phyloP scores from a whole-genome alignment of 176 grass and related monocot species.

The Lolium rigidum region DNA sequence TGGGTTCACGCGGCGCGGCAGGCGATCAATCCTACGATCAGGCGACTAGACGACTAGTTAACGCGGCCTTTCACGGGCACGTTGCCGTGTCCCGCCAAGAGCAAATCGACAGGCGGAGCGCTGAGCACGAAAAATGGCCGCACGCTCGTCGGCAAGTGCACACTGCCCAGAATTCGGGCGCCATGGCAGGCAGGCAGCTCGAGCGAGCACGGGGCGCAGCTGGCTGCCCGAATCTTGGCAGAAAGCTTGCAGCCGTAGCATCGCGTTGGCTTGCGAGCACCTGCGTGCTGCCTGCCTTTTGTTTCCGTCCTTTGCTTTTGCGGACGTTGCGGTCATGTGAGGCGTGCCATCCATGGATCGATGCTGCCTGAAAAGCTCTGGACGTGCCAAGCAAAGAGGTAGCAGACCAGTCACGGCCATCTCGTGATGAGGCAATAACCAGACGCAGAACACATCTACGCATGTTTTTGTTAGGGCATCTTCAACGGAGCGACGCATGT shows the following conservation, averaged over 20 bases:
- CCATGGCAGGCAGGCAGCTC: background rate
- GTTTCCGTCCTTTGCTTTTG: background rate
- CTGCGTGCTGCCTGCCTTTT: background rate
- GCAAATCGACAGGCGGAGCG: background rate
- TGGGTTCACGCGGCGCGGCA: background rate
- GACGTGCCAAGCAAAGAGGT: background rate
- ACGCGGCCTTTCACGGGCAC: background rate
- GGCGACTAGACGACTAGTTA: background rate
- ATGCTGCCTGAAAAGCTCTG: background rate
- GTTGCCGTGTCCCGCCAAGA: background rate
- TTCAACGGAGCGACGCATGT: too few species aligned
- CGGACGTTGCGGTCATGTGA: background rate
- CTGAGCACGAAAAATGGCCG: background rate
- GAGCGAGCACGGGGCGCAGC: background rate
- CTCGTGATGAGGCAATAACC: background rate
- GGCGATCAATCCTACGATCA: background rate
- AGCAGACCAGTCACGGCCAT: background rate
- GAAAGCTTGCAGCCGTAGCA: background rate
- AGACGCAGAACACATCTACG: too few species aligned
- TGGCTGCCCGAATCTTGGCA: background rate
- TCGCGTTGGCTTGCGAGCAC: background rate
- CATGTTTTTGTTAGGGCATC: too few species aligned
- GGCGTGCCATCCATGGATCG: background rate
- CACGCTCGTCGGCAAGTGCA: background rate
- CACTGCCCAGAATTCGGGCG: background rate